Conservation (phyloP, 495 filamentous ascomycete species). For the Aspergillus baeticus region DNA sequence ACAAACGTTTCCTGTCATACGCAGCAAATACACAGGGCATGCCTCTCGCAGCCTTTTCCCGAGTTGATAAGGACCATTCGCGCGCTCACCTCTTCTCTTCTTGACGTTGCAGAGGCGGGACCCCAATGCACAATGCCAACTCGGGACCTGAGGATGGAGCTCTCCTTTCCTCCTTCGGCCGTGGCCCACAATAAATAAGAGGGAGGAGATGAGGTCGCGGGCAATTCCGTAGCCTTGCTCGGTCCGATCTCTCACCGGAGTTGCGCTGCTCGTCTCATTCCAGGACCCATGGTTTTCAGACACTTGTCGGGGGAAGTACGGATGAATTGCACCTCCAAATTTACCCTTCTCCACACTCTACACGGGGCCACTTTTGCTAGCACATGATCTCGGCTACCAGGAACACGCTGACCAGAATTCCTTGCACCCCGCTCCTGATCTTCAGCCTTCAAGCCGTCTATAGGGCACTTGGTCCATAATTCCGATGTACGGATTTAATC, state of each 20-base stretch:
- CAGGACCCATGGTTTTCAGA: background rate
- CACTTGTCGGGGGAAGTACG: background rate
- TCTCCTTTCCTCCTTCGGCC: background rate
- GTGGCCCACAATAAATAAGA: slow-evolving; percentile 3
- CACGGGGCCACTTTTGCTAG: background rate
- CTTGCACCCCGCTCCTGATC: slow-evolving; percentile 4
- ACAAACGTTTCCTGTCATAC: slow-evolving; percentile 3
- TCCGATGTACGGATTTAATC: no score
- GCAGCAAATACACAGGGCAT: background rate
- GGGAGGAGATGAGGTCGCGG: background rate
- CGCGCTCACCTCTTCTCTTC: background rate
- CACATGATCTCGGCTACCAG: slow-evolving; percentile 16
- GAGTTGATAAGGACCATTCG: background rate
- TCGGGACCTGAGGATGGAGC: background rate
- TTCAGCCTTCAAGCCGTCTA: no score
- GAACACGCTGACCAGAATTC: background rate
- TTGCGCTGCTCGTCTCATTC: background rate
- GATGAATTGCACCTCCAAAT: slow-evolving; percentile 5
- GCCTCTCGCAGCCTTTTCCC: background rate
- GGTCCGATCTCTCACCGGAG: background rate
- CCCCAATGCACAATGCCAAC: slow-evolving; percentile 12
- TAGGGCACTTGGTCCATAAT: no score
- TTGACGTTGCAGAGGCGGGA: background rate
- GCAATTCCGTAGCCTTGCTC: slow-evolving; percentile 10
- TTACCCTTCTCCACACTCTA: background rate